Evolutionary conservation across 345 rosid species (phyloP), one percentile per base, ranked within the genome.

Genomic region (Litchi chinensis): DNA sequence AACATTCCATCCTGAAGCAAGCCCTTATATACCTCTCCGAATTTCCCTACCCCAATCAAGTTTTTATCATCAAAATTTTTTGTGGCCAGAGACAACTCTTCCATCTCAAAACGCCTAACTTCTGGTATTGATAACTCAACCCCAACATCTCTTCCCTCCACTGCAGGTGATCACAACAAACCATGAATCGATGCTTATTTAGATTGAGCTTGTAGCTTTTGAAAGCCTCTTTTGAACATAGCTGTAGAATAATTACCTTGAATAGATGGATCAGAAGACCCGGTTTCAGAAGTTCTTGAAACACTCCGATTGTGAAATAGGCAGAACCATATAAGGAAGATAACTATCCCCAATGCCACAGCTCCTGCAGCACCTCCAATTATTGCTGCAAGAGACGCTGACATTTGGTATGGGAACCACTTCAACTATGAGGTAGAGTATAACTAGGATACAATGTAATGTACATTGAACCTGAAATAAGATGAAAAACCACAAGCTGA

Each of bases 321-420:
- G 76, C 86, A 93, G 81, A 90, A 86, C 95, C 94, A 95, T 15
- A 92, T 18, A 71, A 91, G 75, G 67, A 89, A 83, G 80, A 83
- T 70, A 56, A 83, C 80, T 41, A 90, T 77, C 79, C 87, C 92
- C 84, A 95, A 88, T 85, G 92, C 88, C 88, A 92, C 83, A 88
- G 93, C 92, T 93, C 99, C 99, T 84, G 91, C 93, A 92, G 91
- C 97, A 87, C 95, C 93, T 82, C 99, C 99, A 79, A 91, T 71
- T 86, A 90, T 83, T 79, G 90, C 94, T 85, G 94, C 94, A 89
- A 90, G 95, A 89, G 77, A 73, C 88, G 81, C 83, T 91, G 99
- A 91, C 99, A 93, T 95, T 86, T 92, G 90, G 87, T 85, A 86
- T 71, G 72, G 89, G 84, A 88, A 86, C 78, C 82, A 74, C 82